A percentile compares a stretch with the other conserved stretches of the same genome.
phyloP scores from a whole-genome alignment of 306 rosid genomes.

The Clitoria ternatea region DNA sequence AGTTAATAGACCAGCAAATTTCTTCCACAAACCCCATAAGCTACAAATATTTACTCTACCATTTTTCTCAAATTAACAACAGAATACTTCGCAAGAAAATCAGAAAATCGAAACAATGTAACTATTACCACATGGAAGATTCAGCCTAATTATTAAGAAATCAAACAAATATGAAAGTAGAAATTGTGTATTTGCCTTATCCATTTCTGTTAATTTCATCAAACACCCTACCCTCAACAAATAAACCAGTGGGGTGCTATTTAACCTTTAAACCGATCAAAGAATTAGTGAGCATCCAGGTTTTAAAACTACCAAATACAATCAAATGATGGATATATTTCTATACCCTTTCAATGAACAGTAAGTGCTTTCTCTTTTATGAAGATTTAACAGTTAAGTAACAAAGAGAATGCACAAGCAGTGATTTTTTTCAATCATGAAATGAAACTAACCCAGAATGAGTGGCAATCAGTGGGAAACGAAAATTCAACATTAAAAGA shows the following conservation, averaged over 20 bases:
- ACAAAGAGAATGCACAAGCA: background rate
- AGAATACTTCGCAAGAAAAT: background rate
- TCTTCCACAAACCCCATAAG: background rate
- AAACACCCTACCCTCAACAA: background rate
- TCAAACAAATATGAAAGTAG: background rate
- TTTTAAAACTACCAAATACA: background rate
- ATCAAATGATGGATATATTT: background rate
- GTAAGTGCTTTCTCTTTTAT: background rate
- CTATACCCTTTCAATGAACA: background rate
- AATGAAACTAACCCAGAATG: background rate
- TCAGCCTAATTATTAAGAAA: background rate
- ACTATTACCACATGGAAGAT: background rate
- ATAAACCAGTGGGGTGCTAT: background rate
- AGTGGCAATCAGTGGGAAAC: background rate
- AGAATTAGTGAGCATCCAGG: background rate
- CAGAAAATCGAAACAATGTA: background rate
- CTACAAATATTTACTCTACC: background rate
- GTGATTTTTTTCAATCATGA: background rate
- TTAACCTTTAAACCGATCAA: background rate
- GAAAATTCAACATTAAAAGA: background rate
- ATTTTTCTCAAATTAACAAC: background rate
- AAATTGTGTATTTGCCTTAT: background rate
- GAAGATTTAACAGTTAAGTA: background rate
- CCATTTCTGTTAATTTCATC: slow-evolving; percentile 1
- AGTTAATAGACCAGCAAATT: slow-evolving; percentile 2